Evolutionary conservation across 768 basidiomycete genomes (phyloP).

Genomic region (Pholiota molesta): DNA sequence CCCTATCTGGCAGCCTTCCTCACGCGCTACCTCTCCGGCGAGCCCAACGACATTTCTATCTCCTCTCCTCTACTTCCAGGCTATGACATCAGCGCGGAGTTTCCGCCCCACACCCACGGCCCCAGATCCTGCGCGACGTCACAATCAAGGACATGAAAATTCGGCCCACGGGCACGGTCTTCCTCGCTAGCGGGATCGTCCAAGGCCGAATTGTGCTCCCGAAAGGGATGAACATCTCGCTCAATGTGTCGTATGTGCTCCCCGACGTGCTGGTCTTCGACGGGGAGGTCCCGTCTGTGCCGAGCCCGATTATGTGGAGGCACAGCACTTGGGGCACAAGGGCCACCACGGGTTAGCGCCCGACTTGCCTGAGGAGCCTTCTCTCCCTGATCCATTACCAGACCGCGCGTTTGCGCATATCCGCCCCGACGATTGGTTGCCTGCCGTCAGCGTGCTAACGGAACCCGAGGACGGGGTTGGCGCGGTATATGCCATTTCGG

Average conservation of each 20-base stretch:
- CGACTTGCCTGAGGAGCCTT: conserved; percentile 42
- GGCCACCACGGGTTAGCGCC: conserved; percentile 2
- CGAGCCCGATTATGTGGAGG: not conserved
- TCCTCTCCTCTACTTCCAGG: conserved; percentile 52
- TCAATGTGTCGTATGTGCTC: conserved; percentile 65
- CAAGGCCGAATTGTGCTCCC: conserved; percentile 70
- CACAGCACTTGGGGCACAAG: not conserved
- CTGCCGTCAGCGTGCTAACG: conserved; percentile 42
- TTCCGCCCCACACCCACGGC: conserved; percentile 71
- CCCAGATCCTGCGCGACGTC: conserved; percentile 69
- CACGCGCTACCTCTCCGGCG: conserved; percentile 62
- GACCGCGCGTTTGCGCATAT: conserved; percentile 77
- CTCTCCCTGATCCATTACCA: conserved; percentile 69
- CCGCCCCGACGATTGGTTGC: conserved; percentile 70
- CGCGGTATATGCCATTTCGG: conserved; percentile 58
- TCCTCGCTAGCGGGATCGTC: conserved; percentile 74
- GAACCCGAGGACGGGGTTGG: conserved; percentile 51
- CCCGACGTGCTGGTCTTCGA: conserved; percentile 83
- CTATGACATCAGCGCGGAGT: conserved; percentile 48
- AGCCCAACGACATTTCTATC: conserved; percentile 60
- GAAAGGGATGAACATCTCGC: conserved; percentile 62
- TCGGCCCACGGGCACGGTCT: conserved; percentile 39
- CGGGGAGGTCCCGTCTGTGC: conserved; percentile 52
- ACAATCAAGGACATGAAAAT: conserved; percentile 75
- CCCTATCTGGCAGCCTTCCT: conserved; percentile 61